A percentile compares a stretch with the other conserved stretches of the same genome.
These are phyloP conservation scores for Eucalyptus erythrocorys DNA, from an alignment of 345 rosid genomes.

Conservation along the genomic window DNA sequence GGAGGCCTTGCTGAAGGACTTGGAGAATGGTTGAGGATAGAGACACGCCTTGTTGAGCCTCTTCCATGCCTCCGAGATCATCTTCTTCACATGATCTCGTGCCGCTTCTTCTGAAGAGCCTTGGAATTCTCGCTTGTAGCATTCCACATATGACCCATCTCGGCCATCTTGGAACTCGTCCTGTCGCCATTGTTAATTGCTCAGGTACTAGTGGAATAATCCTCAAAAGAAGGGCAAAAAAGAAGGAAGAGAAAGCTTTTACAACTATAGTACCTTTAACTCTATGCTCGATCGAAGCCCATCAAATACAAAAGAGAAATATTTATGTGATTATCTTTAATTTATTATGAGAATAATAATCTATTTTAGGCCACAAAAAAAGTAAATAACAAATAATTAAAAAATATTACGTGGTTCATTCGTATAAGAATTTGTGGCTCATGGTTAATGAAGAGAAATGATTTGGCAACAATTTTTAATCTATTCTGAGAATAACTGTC, in stretches of 20 bases:
- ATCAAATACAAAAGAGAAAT: not conserved
- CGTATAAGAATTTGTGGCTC: too few species aligned
- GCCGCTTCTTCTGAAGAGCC: constrained; percentile 14
- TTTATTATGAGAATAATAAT: too few species aligned
- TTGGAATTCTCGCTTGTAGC: constrained; percentile 28
- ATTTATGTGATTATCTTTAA: too few species aligned
- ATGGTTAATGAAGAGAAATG: too few species aligned
- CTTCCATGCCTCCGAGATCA: constrained; percentile 53
- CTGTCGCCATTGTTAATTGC: not conserved
- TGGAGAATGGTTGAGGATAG: constrained; percentile 11
- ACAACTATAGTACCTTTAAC: not conserved
- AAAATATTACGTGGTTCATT: too few species aligned
- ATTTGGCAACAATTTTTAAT: too few species aligned
- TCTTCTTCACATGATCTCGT: constrained; percentile 2
- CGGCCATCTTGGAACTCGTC: constrained; percentile 5
- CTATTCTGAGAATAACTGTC: rapidly evolving
- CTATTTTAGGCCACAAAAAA: too few species aligned
- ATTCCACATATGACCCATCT: constrained; percentile 55
- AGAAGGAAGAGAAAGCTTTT: not conserved
- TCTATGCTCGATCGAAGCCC: not conserved
- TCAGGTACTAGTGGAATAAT: not conserved
- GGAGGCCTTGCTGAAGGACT: constrained; percentile 14
- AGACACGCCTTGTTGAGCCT: constrained; percentile 33
- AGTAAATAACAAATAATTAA: too few species aligned
- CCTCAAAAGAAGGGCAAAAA: not conserved